Percentiles rank a stretch among this genome's conserved stretches.
phyloP scores from a whole-genome alignment of 2,329 filamentous ascomycete species.

The Aspergillus ochraceoroseus region DNA sequence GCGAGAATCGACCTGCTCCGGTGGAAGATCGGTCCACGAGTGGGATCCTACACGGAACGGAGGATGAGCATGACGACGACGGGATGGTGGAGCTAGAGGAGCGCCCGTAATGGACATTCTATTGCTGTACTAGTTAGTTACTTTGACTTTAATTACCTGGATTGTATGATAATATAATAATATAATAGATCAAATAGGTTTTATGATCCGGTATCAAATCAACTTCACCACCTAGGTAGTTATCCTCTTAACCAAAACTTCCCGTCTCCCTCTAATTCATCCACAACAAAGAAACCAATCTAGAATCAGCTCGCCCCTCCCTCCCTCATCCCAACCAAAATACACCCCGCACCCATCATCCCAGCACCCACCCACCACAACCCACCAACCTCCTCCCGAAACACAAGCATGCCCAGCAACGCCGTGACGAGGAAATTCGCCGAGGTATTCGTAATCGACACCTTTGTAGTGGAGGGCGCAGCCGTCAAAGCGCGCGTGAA shows the following conservation, averaged over 20 bases:
- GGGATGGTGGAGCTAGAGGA: slow-evolving; percentile 34
- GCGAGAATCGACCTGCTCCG: slow-evolving; percentile 15
- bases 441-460: slow-evolving; percentile 60
- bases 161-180: slow-evolving; percentile 6
- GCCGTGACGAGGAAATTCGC: slow-evolving; percentile 61
- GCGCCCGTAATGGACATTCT: slow-evolving; percentile 26
- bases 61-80: slow-evolving; percentile 14
- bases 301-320: no score
- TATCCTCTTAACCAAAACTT: no score
- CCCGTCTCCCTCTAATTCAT: no score
- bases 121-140: no score
- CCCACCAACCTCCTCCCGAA: slow-evolving; percentile 52
- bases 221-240: no score
- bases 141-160: neutral
- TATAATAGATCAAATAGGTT: no score
- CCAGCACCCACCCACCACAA: slow-evolving; percentile 60
- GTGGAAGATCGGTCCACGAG: slow-evolving; percentile 18
- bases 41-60: slow-evolving; percentile 32
- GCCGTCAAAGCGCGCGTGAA: slow-evolving; percentile 60
- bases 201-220: no score
- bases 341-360: slow-evolving; percentile 57
- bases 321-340: slow-evolving; percentile 58
- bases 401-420: slow-evolving; percentile 54
- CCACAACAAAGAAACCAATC: neutral
- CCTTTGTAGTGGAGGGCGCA: slow-evolving; percentile 56